phyloP scores from a whole-genome alignment of 1,284 basidiomycete species.

The Hemileia vastatrix region DNA sequence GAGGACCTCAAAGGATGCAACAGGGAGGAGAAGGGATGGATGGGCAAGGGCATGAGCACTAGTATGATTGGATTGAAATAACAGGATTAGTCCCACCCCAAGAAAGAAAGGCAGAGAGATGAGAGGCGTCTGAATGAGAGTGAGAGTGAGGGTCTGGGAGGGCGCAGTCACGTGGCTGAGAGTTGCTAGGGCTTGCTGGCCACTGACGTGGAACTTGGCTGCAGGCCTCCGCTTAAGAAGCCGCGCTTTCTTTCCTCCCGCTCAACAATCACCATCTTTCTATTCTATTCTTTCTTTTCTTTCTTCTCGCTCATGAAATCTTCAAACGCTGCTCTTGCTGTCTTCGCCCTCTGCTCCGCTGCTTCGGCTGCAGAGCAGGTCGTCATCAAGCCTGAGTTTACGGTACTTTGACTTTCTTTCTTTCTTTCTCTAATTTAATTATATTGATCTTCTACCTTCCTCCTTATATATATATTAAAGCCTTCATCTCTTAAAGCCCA shows the following conservation, averaged over 20 bases:
- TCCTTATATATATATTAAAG: constrained; percentile 46
- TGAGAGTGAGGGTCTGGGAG: not conserved
- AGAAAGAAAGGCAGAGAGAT: constrained; percentile 13
- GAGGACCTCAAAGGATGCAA: constrained; percentile 25
- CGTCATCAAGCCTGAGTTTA: constrained; percentile 6
- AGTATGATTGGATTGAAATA: constrained; percentile 23
- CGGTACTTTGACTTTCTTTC: constrained; percentile 3
- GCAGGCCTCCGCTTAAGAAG: not conserved
- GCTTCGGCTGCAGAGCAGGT: constrained; percentile 3
- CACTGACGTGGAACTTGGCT: not conserved
- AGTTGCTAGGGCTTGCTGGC: not conserved
- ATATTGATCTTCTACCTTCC: not conserved
- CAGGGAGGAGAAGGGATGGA: constrained; percentile 22
- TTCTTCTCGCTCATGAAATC: constrained; percentile 7
- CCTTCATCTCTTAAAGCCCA: constrained; percentile 73
- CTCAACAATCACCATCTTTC: not conserved
- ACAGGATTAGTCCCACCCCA: constrained; percentile 7
- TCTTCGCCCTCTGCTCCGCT: constrained; percentile 16
- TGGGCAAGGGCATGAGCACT: constrained; percentile 23
- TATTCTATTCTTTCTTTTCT: not conserved
- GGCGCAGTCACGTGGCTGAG: not conserved
- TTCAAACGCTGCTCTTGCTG: constrained; percentile 6
- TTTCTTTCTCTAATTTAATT: constrained; percentile 1
- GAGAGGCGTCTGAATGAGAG: not conserved
- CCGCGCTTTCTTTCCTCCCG: not conserved